Percentiles rank a stretch among this genome's conserved stretches.
These are phyloP conservation scores for Ramichloridium luteum DNA, from an alignment of 2,329 filamentous ascomycete species.

Conservation along the genomic window DNA sequence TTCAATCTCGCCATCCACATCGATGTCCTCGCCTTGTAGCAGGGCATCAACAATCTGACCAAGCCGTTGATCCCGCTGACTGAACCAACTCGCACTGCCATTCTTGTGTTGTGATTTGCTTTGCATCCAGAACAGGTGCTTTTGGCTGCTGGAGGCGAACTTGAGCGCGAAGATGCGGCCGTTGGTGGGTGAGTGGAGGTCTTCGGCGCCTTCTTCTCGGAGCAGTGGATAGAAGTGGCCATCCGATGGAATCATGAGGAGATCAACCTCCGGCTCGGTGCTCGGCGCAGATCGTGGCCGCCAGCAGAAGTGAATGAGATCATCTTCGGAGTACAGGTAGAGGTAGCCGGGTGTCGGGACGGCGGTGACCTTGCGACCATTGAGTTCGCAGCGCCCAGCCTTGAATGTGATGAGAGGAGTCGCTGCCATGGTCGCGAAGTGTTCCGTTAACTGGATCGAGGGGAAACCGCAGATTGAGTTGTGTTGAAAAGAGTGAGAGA, in stretches of 20 bases:
- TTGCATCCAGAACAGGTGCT: conserved; percentile 93
- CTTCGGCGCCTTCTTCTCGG: conserved; percentile 34
- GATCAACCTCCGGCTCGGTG: conserved; percentile 67
- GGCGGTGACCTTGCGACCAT: conserved; percentile 56
- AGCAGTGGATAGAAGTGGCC: conserved; percentile 61
- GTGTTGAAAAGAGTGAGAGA: too few species aligned
- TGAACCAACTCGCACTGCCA: conserved; percentile 66
- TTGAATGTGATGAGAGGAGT: conserved; percentile 89
- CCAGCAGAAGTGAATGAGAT: conserved; percentile 96
- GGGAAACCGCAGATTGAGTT: too few species aligned
- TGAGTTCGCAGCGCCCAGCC: conserved; percentile 67
- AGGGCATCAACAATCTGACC: conserved; percentile 76
- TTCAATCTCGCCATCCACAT: conserved; percentile 59
- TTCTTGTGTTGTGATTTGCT: conserved; percentile 66
- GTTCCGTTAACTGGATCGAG: too few species aligned
- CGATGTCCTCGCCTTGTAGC: conserved; percentile 78
- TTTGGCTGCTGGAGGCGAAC: conserved; percentile 82
- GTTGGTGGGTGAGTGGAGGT: conserved; percentile 55
- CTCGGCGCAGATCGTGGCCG: conserved; percentile 61
- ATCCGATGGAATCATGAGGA: conserved; percentile 88
- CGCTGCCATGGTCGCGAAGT: too few species aligned
- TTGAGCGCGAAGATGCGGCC: conserved; percentile 89
- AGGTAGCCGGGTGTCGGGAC: conserved; percentile 68
- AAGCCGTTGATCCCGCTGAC: conserved; percentile 72
- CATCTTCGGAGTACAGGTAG: conserved; percentile 88